phyloP scores from a whole-genome alignment of 805 yeast species.

The Yarrowia bubula region DNA sequence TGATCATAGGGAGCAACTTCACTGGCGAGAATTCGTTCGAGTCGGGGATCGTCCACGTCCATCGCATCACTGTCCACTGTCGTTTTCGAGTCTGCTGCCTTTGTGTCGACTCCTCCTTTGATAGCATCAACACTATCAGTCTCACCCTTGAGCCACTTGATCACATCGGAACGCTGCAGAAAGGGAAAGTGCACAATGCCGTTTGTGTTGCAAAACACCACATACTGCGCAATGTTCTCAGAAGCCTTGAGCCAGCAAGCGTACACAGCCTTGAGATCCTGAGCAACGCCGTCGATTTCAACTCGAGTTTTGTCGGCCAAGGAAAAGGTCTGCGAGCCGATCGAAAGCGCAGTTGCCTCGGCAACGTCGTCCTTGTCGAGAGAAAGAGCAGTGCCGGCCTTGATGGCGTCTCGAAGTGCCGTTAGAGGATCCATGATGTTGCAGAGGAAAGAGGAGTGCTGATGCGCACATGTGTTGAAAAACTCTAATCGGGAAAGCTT shows the following conservation, averaged over 20 bases:
- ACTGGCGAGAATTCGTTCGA: conserved; percentile 47
- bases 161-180: conserved; percentile 78
- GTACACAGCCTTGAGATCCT: conserved; percentile 54
- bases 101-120: conserved; percentile 25
- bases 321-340: conserved; percentile 2
- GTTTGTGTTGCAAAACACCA: conserved; percentile 63
- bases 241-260: conserved; percentile 79
- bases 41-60: conserved; percentile 47
- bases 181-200: conserved; percentile 72
- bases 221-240: conserved; percentile 75
- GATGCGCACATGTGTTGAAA: conserved; percentile 42
- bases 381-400: conserved; percentile 34
- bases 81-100: not conserved
- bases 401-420: conserved; percentile 38
- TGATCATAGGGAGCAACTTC: conserved; percentile 48
- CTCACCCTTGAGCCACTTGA: conserved; percentile 76
- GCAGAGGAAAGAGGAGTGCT: too few relatives aligned
- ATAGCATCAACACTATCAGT: conserved; percentile 28
- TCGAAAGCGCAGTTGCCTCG: conserved; percentile 13
- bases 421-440: conserved; percentile 36
- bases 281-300: conserved; percentile 11
- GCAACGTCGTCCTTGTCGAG: conserved; percentile 33
- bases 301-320: conserved; percentile 3
- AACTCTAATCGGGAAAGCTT: conserved; percentile 40
- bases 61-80: conserved; percentile 17